Base-by-base conservation (phyloP, 495 filamentous ascomycete genomes). In the Xylaria intraflava region DNA sequence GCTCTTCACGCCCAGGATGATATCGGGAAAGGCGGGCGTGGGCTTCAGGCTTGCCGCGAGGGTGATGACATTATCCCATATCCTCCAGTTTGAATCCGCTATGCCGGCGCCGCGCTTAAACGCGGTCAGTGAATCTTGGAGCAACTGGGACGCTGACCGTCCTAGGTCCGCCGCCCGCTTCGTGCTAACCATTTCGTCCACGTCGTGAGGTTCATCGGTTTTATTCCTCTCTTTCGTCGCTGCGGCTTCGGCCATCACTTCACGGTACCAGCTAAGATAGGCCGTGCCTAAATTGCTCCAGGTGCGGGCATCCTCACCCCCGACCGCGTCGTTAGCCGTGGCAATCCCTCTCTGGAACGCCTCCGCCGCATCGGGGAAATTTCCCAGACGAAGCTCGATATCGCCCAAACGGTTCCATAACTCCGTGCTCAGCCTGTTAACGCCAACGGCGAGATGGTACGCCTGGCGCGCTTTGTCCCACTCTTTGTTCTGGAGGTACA, bases 271-370 rank as follows among this genome's bases (percentile, higher is more conserved):
- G 55, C 67, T 67, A 62, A 74, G 56, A 49, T 96, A 78, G 0
- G 92, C 84, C 0, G 87, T 90, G 5, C 90, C 93, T 11, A 99
- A 81, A 59, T 97, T 99, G 55, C 86, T 93, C 88, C 91, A 99
- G 2, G 88, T 87, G 58, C 95, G 85, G 2, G 88, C 93, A 62
- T 97, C 93, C 36, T 81, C 84, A 36, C 92, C 89, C 33, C 95
- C 94, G 24, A 88, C 78, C 57, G 85, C 78, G 42, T 67, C 69
- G 46, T 69, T 70, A 0, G 71, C 62, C 1, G 57, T 61, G 1
- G 69, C 62, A 26, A 97, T 87, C 3, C 83, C 81, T 10, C 89
- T 77, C 6, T 84, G 78, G 63, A 95, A 99, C 0, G 92, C 86
- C 16, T 93, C 82, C n/a, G 86, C 79, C 0, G 94, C 90, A n/a